Evolutionary conservation across 1,284 basidiomycete species (phyloP), one percentile per base, ranked within the genome.

Genomic region (Irpex sp.): DNA sequence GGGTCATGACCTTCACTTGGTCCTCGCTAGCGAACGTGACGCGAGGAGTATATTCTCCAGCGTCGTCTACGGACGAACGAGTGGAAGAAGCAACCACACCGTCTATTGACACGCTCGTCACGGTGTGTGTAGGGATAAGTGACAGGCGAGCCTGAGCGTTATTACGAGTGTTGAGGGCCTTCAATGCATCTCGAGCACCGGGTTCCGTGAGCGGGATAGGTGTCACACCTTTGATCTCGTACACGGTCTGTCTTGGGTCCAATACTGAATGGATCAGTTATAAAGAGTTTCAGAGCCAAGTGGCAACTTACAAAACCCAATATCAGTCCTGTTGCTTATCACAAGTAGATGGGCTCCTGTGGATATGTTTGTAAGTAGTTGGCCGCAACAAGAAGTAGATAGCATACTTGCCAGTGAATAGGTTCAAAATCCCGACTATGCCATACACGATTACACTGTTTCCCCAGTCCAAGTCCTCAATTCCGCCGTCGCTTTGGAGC

Each of bases 171-270:
- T 81, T 77, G 3, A 92, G 76, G 8, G 78, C 77, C 57, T 82
- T 78, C 33, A 91, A 66, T 1, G 77, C 77, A 7, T 78, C 77
- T 36, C 75, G 75, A 33, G 90, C 91, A 54, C 83, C 81, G 49
- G 85, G 81, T 68, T 87, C 83, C 4, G 77, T 73, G 19, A 93
- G 77, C 4, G 91, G 90, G 49, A 93, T 87, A 3, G 87, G 84
- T 55, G 78, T 78, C 17, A 92, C 84, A 31, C 81, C 81, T 73
- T 88, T 89, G 59, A 92, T 80, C 35, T 79, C 77, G 72, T 89
- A 90, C 1, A 93, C 81, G 0, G 79, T 70, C 68, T 85, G 86
- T 26, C 76, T 75, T 43, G 76, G 76, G 64, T 90, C 85, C 64
- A 92, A 78, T 59, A 91, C 90, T 92, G 65, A 7, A 19, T 31